phyloP scores from a whole-genome alignment of 371 early-diverging fungal genomes.

The Mucor circinelloides region DNA sequence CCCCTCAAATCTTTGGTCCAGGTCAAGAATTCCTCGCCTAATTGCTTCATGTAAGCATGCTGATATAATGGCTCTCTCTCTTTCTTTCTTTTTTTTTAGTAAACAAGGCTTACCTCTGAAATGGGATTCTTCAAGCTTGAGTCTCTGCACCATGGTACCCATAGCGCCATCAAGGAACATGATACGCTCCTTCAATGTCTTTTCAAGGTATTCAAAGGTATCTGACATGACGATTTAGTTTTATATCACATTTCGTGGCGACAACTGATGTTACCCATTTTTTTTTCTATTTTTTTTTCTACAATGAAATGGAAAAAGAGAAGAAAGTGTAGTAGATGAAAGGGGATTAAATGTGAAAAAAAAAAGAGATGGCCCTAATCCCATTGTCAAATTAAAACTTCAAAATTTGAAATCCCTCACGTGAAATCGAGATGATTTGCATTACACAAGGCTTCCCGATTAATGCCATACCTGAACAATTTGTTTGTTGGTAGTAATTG shows the following conservation, averaged over 20 bases:
- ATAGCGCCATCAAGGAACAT: slow-evolving; percentile 95
- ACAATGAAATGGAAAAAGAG: background rate
- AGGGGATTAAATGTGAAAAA: background rate
- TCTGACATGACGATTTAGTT: slow-evolving; percentile 23
- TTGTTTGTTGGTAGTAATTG: background rate
- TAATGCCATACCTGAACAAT: no score
- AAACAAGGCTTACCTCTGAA: slow-evolving; percentile 79
- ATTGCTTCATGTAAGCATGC: background rate
- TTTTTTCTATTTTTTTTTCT: background rate
- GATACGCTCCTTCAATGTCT: slow-evolving; percentile 78
- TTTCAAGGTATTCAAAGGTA: slow-evolving; percentile 69
- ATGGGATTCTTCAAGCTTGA: slow-evolving; percentile 79
- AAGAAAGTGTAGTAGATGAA: background rate
- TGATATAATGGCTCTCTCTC: background rate
- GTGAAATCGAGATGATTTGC: background rate
- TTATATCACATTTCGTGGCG: background rate
- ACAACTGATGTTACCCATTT: background rate
- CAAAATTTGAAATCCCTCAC: background rate
- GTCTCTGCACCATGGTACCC: slow-evolving; percentile 93
- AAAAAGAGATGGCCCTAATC: background rate
- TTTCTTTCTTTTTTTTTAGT: no score
- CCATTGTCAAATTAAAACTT: slow-evolving; percentile 1
- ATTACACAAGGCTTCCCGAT: background rate
- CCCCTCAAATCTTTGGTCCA: slow-evolving; percentile 88
- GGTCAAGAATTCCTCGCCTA: slow-evolving; percentile 77